Base-by-base conservation (phyloP, 2,329 filamentous ascomycete species). In the Colletotrichum acutatum region DNA sequence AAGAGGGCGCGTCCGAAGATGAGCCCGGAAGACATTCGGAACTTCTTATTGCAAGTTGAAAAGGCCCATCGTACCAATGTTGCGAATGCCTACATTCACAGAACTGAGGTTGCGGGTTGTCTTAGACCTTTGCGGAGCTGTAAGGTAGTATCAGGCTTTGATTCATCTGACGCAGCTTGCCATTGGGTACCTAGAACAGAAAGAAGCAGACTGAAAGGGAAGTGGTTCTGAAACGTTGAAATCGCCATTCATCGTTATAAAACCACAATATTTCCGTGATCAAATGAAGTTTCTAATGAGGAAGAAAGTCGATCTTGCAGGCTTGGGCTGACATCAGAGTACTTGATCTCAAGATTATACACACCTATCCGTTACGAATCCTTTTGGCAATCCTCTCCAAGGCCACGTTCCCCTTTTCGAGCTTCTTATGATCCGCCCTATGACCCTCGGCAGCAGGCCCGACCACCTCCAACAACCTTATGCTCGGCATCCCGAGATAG, bases 361-460 rank as follows among this genome's bases (percentile, higher is more conserved):
- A 1, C 52, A 42, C 14, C 5, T 14, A 49, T 8, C 62, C 34
- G 9, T 57, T 57, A 22, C 62, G 62, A 1, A 37, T 34, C 22
- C 52, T 46, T 3, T 19, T 46, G 4, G 54, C 63, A 16, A 71
- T 68, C 34, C 46, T 67, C 7, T 61, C 56, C 56, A 68, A 1
- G 2, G 68, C 68, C 14, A n/a, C 5, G 5, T 54, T 34, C 2
- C 12, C 56, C 64, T 61, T 71, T 28, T 61, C 56, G 3, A 49
- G 6, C 34, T 30, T 71, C 24, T 46, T 57, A 7, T 42, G 56
- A 28, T 68, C 56, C 28, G 42, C 28, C 14, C n/a, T 16, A 9
- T 58, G 66, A 14, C 46, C 8, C 30, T 42, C 56, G 7, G 68
- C 68, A 37, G 63, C 63, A 30, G 63, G 68, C 8, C 68, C 68